Base-by-base conservation (phyloP, 2,329 filamentous ascomycete species). In the Aspergillus hiratsukae region DNA sequence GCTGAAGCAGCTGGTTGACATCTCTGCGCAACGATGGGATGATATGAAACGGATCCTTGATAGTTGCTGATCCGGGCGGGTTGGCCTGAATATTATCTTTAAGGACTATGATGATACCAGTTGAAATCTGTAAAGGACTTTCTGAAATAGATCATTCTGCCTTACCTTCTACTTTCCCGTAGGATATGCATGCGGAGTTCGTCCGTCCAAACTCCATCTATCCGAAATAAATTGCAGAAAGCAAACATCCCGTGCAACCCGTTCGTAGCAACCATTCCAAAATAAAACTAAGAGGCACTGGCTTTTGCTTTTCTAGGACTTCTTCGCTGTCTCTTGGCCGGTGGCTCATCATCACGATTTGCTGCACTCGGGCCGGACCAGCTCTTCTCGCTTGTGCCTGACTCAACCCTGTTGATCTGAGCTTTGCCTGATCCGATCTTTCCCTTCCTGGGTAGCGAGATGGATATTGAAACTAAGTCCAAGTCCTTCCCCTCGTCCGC, bases 21-120 rank as follows among this genome's bases (percentile, higher is more conserved):
- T 84, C 53, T 86, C 88, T 1, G 80, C 82, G 61, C 78, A 79
- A 58, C 83, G 88, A 65, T 93, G 89, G 82, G 76, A 78, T 48
- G 81, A 87, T 62, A 81, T 81, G 69, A 72, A 80, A 70, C 41
- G 69, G 71, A 72, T 76, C 60, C 62, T 78, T 29, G 66, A 64
- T 53, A 64, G 66, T 58, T 71, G 69, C 57, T 71, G 56, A 66
- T 54, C 31, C 19, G 48, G 10, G 40, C 49, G 48, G 53, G 21
- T 54, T 56, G 48, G 48, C 55, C 55, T 54, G 58, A 51, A 63
- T 52, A 46, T 55, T 51, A 27, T 14, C 40, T 52, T 43, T 48
- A 55, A 43, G 53, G 57, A 49, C 51, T 35, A 57, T 53, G 55
- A 69, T 64, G 67, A 69, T 70, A 69, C 66, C 65, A 70, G 54